Conservation (phyloP, 2,329 filamentous ascomycete species). For the Pestalotiopsis sp. region DNA sequence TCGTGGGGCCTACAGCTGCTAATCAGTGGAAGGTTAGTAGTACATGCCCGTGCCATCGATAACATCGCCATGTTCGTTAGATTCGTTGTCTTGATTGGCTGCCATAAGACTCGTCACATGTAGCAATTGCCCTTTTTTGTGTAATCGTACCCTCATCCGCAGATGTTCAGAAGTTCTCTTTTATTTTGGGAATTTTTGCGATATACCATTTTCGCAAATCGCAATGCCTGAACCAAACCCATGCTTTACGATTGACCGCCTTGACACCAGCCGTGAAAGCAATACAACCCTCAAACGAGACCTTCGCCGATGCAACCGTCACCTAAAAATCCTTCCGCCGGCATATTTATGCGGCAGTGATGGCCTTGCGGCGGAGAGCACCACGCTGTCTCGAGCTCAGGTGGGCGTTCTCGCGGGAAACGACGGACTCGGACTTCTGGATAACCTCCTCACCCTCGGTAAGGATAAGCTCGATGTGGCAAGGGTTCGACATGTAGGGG, state of each 20-base stretch:
- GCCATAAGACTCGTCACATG: constrained; percentile 11
- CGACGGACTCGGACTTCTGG: constrained; percentile 78
- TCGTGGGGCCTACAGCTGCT: no score
- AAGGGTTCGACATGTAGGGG: constrained; percentile 99
- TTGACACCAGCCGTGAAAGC: constrained; percentile 39
- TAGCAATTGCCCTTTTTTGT: constrained; percentile 6
- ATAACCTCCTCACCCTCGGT: constrained; percentile 97
- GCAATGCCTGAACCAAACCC: constrained; percentile 39
- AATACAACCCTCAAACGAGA: constrained; percentile 32
- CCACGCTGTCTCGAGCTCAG: constrained; percentile 94
- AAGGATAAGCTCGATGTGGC: constrained; percentile 99
- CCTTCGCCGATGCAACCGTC: constrained; percentile 30
- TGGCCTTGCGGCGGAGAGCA: constrained; percentile 63
- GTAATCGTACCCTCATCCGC: constrained; percentile 6
- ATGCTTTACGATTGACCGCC: constrained; percentile 38
- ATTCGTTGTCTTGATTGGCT: constrained; percentile 9
- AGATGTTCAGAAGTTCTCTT: constrained; percentile 14
- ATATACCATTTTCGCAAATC: constrained; percentile 24
- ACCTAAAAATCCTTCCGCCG: constrained; percentile 12
- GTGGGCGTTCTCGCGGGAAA: constrained; percentile 61
- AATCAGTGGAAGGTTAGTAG: no score
- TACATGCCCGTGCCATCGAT: no score
- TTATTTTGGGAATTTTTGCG: constrained; percentile 14
- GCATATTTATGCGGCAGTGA: constrained; percentile 62
- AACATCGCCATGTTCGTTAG: background rate